A percentile compares a stretch with the other conserved stretches of the same genome.
Conservation (phyloP, 75 land plant genomes). For the Azolla pinnata region DNA sequence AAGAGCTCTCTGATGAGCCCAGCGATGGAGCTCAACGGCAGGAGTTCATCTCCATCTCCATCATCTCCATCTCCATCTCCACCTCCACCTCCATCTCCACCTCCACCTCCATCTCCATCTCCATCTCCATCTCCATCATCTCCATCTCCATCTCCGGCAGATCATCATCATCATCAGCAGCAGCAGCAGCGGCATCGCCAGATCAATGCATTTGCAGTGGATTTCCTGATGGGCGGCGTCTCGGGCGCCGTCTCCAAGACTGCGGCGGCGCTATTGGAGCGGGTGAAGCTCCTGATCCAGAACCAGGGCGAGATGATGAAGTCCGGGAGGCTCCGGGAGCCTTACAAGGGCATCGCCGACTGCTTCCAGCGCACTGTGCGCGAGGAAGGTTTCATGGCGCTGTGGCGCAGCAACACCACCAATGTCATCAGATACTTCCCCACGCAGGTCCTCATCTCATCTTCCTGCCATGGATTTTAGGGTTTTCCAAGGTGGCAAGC, state of each 20-base stretch:
- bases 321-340: slow-evolving; percentile 33
- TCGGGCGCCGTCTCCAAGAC: slow-evolving; percentile 55
- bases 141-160: no score
- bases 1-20: no score
- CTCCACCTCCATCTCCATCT: no score
- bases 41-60: no score
- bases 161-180: no score
- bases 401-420: slow-evolving; percentile 45
- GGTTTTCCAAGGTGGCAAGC: no score
- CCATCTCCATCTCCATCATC: no score
- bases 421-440: slow-evolving; percentile 57
- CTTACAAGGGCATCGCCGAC: slow-evolving; percentile 50
- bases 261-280: slow-evolving; percentile 53
- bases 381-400: slow-evolving; percentile 35
- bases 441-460: no score
- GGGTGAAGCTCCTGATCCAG: slow-evolving; percentile 58
- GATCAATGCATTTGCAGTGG: slow-evolving; percentile 26
- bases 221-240: slow-evolving; percentile 56
- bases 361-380: slow-evolving; percentile 39
- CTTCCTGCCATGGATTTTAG: no score
- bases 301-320: slow-evolving; percentile 60
- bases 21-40: no score
- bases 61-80: no score
- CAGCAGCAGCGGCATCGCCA: slow-evolving; percentile 27
- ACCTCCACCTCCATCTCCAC: no score